Percentiles rank a stretch among this genome's conserved stretches.
Conservation (phyloP, 176 grass and related monocot species). For the Calamus simplicifolius region DNA sequence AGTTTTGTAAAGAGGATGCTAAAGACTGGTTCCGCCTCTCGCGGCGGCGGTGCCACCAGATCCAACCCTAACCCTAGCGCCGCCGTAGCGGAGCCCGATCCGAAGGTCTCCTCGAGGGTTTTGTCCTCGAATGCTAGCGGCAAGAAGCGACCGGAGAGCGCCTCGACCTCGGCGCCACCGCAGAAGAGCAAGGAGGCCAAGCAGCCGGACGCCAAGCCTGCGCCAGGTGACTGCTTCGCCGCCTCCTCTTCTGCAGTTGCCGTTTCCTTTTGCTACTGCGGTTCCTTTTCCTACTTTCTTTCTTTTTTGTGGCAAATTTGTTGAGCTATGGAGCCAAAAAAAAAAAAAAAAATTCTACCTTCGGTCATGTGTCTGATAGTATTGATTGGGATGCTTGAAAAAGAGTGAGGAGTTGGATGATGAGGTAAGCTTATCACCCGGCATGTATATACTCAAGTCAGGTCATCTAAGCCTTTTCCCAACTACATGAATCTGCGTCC, state of each 20-base stretch:
- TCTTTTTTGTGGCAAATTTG: too few species aligned
- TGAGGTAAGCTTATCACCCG: too few species aligned
- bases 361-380: too few species aligned
- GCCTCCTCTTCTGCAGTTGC: not conserved
- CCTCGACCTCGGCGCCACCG: not conserved
- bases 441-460: too few species aligned
- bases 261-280: not conserved
- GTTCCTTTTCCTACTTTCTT: not conserved
- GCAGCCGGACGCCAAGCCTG: not conserved
- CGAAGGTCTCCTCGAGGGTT: conserved; percentile 6
- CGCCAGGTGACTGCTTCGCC: not conserved
- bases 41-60: not conserved
- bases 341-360: too few species aligned
- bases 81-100: not conserved
- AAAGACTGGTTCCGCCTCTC: conserved; percentile 3
- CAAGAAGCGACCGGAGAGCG: conserved; percentile 5
- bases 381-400: too few species aligned
- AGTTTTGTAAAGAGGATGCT: not conserved
- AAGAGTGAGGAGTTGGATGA: too few species aligned
- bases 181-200: conserved; percentile 15
- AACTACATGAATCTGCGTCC: too few species aligned
- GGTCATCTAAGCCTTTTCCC: too few species aligned
- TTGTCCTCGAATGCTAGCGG: not conserved
- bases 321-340: too few species aligned
- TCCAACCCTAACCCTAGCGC: not conserved